Evolutionary conservation across 208 protist species (phyloP), one percentile per base, ranked within the genome.

Genomic region (Strigomonas culicis): DNA sequence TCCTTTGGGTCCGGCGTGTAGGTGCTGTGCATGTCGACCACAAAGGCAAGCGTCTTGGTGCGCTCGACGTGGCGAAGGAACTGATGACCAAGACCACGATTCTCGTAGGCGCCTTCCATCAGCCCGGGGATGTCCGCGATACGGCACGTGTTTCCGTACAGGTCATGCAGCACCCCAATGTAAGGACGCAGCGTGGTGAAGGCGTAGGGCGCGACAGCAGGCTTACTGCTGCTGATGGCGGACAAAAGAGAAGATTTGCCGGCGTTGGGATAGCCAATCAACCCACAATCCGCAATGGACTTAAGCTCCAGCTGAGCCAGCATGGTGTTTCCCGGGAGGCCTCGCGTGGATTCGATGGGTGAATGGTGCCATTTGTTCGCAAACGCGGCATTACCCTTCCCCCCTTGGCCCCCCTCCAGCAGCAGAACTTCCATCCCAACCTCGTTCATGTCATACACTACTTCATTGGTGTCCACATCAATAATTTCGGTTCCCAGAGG

Each of bases 11-110:
- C 41, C 17, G 85, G 80, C 51, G 75, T 68, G 68, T 88, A 91
- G 32, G 84, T 84, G 52, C 74, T 75, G 51, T 72, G 82, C 84
- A 95, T 94, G 72, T 97, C 92, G n/a, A 97, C 80, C 43, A 97
- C 93, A 59, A 91, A 86, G 7, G 82, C 88, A 21, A 97, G 63
- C 13, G 80, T 79, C 53, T 95, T 83, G 8, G 90, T 95, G 4
- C 94, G 86, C 81, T 97, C 89, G 10, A 94, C 84, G 58, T 98
- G 94, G 34, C 88, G 88, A 60, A 98, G 79, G 68, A 98, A 98
- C 66, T 86, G 82, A 61, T 97, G 88, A 0, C 92, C 92, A 0
- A 97, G 74, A 1, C 93, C 91, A 21, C 85, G 73, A 63, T 94
- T 90, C 63, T 97, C 89, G 64, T 88, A 93, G 21, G 92, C 92